A percentile compares a stretch with the other conserved stretches of the same genome.
These are phyloP conservation scores for Schizophyllum amplum DNA, from an alignment of 1,284 basidiomycete genomes.

Conservation along the genomic window DNA sequence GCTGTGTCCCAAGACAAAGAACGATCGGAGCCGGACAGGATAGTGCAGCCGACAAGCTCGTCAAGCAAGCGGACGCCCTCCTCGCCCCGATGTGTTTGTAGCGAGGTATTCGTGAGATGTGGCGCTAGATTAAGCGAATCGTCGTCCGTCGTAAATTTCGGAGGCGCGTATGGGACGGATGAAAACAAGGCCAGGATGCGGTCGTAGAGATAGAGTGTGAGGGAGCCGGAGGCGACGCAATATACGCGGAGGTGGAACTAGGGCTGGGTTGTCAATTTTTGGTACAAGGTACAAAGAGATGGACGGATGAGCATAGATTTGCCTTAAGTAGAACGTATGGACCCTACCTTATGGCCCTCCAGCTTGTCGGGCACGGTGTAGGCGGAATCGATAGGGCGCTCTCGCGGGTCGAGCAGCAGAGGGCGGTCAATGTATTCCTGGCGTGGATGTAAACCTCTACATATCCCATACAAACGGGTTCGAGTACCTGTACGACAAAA, in stretches of 20 bases:
- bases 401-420: not conserved
- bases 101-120: conserved; percentile 93
- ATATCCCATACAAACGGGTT: conserved; percentile 2
- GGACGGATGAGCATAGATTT: too few relatives aligned
- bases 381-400: not conserved
- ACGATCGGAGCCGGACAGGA: conserved; percentile 34
- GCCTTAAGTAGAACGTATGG: not conserved
- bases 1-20: too few relatives aligned
- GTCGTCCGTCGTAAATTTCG: conserved; percentile 21
- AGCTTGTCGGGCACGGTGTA: not conserved
- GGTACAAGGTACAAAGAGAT: too few relatives aligned
- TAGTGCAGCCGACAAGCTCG: conserved; percentile 62
- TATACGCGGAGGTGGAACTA: conserved; percentile 95
- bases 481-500: conserved; percentile 87
- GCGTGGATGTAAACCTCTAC: conserved; percentile 7
- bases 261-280: conserved; percentile 47
- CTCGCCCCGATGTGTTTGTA: conserved; percentile 71
- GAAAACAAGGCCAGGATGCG: conserved; percentile 87
- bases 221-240: conserved; percentile 78
- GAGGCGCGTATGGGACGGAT: conserved; percentile 49
- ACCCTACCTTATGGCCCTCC: not conserved
- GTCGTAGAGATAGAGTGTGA: conserved; percentile 74
- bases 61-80: conserved; percentile 66
- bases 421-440: conserved; percentile 9
- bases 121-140: conserved; percentile 51